A percentile compares a stretch with the other conserved stretches of the same genome.
Evolutionary conservation across 768 basidiomycete genomes (phyloP).

Genomic region (Galerina marginata): DNA sequence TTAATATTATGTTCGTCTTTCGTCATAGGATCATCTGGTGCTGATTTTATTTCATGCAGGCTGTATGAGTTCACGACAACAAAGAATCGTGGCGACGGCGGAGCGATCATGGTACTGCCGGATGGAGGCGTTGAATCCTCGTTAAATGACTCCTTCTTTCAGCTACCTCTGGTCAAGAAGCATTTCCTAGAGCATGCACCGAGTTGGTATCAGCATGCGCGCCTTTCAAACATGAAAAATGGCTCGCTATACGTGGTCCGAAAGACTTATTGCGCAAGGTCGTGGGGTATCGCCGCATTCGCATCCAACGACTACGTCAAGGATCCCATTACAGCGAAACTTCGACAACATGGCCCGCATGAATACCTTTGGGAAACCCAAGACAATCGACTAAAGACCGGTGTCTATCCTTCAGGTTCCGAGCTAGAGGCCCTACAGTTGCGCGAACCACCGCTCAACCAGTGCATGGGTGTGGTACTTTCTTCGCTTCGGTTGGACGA

Average conservation of each 20-base stretch:
- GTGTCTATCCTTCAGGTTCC: neutral
- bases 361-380: slow-evolving; percentile 6
- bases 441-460: neutral
- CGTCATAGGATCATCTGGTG: too few species aligned
- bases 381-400: neutral
- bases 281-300: slow-evolving; percentile 16
- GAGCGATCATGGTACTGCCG: slow-evolving; percentile 9
- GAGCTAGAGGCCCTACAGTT: neutral
- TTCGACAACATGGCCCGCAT: neutral
- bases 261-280: neutral
- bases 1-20: too few species aligned
- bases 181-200: slow-evolving; percentile 7
- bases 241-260: slow-evolving; percentile 9
- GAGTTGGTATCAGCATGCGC: slow-evolving; percentile 11
- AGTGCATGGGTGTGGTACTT: slow-evolving; percentile 8
- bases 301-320: neutral
- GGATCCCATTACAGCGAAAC: neutral
- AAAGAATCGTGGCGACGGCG: neutral
- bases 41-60: too few species aligned
- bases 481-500: slow-evolving; percentile 5
- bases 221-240: neutral
- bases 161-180: neutral
- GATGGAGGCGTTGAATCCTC: neutral
- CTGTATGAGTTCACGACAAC: too few species aligned
- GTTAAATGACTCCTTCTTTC: neutral